A percentile compares a stretch with the other conserved stretches of the same genome.
Conservation (phyloP, 2,329 filamentous ascomycete genomes). For the Teratosphaeria epicoccoides region DNA sequence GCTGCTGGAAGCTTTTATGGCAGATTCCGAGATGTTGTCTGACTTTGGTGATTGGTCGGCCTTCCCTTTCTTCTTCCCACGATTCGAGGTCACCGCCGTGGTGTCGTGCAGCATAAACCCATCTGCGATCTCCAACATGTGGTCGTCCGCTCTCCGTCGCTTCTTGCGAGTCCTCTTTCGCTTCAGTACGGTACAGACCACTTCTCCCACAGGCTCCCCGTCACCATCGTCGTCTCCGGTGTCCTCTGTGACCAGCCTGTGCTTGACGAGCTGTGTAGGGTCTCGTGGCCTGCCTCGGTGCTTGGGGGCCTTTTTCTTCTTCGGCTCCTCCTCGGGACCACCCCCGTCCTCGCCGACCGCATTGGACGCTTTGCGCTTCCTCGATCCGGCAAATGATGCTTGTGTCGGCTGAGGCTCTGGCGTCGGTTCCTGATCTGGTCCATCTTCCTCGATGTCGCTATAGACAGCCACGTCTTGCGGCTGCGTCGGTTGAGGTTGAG, state of each 20-base stretch:
- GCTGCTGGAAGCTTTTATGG: too few relatives aligned
- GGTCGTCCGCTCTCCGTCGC: not conserved
- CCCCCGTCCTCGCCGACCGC: not conserved
- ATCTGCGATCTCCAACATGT: not conserved
- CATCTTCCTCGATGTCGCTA: not conserved
- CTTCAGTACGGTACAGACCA: not conserved
- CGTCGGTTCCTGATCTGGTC: not conserved
- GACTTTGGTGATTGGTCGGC: not conserved
- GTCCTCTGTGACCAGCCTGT: not conserved
- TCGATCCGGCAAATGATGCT: not conserved
- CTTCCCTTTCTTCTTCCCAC: constrained; percentile 1
- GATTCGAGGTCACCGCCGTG: not conserved
- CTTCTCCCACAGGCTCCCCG: not conserved
- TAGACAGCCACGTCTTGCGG: not conserved
- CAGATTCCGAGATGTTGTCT: not conserved
- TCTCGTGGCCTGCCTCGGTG: not conserved
- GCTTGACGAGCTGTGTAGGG: constrained; percentile 1
- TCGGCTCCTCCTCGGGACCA: not conserved
- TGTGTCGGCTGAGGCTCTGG: too few relatives aligned
- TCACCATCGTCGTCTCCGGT: not conserved
- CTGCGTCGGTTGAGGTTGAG: constrained; percentile 1
- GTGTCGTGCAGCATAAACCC: not conserved
- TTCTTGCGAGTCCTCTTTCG: not conserved
- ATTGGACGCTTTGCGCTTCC: not conserved
- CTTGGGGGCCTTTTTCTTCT: not conserved